Evolutionary conservation across 306 rosid species (phyloP), one percentile per base, ranked within the genome.

Genomic region (Trifolium dubium): DNA sequence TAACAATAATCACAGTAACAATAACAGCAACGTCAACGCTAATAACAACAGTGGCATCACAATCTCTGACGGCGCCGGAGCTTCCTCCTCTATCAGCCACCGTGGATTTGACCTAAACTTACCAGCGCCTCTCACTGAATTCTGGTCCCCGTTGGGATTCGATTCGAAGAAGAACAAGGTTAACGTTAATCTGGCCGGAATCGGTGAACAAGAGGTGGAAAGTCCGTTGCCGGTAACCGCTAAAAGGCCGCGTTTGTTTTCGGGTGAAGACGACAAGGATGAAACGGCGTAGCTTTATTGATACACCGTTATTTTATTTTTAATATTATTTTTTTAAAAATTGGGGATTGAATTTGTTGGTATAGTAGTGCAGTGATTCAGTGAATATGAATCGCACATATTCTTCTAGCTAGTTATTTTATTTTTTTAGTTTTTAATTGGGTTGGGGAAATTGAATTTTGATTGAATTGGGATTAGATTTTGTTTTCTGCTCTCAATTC

Each of bases 131-230:
- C 46, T 85, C 70, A 87, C 92, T 9, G 97, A 88, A n/a, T 79
- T 88, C 53, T 80, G 86, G 85, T 19, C 80, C 2, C 68, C 82
- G 14, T n/a, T 69, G n/a, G 82, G 69, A 3, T 56, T 79, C 0
- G 73, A 66, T 7, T 40, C 17, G 4, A 67, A 53, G 72, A 74
- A 29, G 31, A 83, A 11, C 58, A 79, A 10, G 54, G 23, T 10
- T 6, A 51, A 34, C 29, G 56, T 46, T 3, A 51, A 32, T 17
- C 32, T 46, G 2, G 64, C 8, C 12, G 46, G 54, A 58, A 71
- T 31, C 59, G 87, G 66, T 4, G 97, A 87, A 28, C 86, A 94
- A 72, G 99, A 94, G 85, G 99, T 82, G 76, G 97, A 94, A 69
- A 92, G 97, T 47, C 97, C 97, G 17, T 69, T 83, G 59, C 96